Conservation (phyloP, 2,329 filamentous ascomycete genomes). For the Thermothelomyces thermophilus region DNA sequence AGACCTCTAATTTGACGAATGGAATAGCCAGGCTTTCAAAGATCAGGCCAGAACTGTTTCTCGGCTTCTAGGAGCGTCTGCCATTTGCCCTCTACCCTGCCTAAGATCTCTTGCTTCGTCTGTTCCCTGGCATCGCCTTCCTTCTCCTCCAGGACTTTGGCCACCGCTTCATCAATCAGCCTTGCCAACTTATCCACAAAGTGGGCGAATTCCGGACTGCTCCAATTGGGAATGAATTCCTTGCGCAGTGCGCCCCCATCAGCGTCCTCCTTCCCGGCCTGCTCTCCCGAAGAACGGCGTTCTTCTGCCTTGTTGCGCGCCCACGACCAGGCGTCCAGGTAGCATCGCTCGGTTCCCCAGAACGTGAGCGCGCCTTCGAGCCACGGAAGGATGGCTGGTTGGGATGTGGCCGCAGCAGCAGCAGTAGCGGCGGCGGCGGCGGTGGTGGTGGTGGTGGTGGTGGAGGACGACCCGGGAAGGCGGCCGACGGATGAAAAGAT, state of each 20-base stretch:
- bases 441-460: not conserved
- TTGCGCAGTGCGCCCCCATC: slow-evolving; percentile 59
- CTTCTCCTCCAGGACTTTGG: slow-evolving; percentile 31
- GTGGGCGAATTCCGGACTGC: slow-evolving; percentile 49
- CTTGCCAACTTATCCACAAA: slow-evolving; percentile 52
- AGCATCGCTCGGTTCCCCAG: slow-evolving; percentile 67
- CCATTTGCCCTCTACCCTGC: slow-evolving; percentile 40
- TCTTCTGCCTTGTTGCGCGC: slow-evolving; percentile 35
- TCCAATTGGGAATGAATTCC: slow-evolving; percentile 65
- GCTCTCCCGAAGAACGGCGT: not conserved
- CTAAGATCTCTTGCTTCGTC: slow-evolving; percentile 31
- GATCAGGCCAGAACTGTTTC: slow-evolving; percentile 51
- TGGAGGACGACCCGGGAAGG: not conserved
- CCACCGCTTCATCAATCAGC: slow-evolving; percentile 50
- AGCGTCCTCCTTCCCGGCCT: slow-evolving; percentile 37
- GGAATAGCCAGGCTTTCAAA: slow-evolving; percentile 19
- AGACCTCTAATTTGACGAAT: not conserved
- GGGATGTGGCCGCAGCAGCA: not conserved
- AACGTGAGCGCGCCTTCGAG: slow-evolving; percentile 67
- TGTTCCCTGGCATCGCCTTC: slow-evolving; percentile 20
- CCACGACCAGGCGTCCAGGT: slow-evolving; percentile 54
- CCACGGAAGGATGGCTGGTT: slow-evolving; percentile 34
- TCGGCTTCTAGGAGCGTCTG: slow-evolving; percentile 49
- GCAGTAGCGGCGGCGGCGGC: not conserved
- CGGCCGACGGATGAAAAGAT: not conserved